Conservation (phyloP, 2,329 filamentous ascomycete species). For the Penicillium sp. region DNA sequence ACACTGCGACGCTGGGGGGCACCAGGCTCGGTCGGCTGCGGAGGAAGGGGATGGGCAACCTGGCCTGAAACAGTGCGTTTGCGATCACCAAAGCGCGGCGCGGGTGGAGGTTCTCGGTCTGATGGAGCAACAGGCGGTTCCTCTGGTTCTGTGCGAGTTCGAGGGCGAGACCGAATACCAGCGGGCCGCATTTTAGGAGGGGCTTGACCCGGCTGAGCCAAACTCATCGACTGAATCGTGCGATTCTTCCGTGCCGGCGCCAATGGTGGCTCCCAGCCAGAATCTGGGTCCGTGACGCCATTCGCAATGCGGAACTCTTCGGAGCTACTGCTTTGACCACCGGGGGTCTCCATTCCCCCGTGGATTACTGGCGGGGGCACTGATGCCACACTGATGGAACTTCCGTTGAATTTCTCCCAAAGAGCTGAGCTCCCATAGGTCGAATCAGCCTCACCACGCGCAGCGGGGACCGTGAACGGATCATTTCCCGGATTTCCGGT, state of each 20-base stretch:
- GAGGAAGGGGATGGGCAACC: constrained; percentile 52
- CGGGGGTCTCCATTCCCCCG: constrained; percentile 67
- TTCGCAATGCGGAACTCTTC: constrained; percentile 42
- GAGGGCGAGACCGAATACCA: constrained; percentile 44
- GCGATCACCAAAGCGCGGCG: constrained; percentile 58
- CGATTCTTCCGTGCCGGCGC: constrained; percentile 54
- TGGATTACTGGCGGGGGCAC: constrained; percentile 37
- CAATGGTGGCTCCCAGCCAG: constrained; percentile 45
- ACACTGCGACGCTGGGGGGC: constrained; percentile 70
- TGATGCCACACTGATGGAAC: constrained; percentile 45
- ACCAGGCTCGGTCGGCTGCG: constrained; percentile 64
- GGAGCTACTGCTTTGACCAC: constrained; percentile 48
- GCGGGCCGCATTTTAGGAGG: constrained; percentile 66
- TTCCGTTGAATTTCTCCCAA: constrained; percentile 53
- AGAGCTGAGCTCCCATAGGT: constrained; percentile 47
- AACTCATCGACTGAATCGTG: constrained; percentile 55
- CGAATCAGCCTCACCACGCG: constrained; percentile 35
- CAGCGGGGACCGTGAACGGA: constrained; percentile 43
- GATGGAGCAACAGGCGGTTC: constrained; percentile 38
- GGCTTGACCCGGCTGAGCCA: constrained; percentile 55
- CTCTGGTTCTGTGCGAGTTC: constrained; percentile 41
- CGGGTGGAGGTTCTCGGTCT: constrained; percentile 34
- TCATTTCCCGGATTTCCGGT: constrained; percentile 40
- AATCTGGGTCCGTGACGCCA: constrained; percentile 30
- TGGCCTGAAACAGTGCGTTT: constrained; percentile 95